Percentiles rank a stretch among this genome's conserved stretches.
These are phyloP conservation scores for Metahyphopichia silvanorum DNA, from an alignment of 805 yeast genomes.

Conservation along the genomic window DNA sequence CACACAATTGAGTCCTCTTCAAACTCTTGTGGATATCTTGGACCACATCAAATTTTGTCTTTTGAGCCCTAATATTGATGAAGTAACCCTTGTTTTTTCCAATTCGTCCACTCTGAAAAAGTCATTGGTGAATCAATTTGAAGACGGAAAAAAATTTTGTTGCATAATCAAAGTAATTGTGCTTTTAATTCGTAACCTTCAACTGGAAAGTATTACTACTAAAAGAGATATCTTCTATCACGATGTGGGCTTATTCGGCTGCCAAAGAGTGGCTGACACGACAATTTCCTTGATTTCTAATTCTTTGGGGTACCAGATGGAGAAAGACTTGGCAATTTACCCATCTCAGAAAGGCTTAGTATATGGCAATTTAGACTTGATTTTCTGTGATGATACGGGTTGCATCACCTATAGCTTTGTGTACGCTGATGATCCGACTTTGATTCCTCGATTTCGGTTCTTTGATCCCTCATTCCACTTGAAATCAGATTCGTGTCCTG, in stretches of 20 bases:
- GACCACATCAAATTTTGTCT: no score
- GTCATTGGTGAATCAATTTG: no score
- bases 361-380: conserved; percentile 31
- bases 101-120: no score
- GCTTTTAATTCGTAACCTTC: no score
- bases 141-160: no score
- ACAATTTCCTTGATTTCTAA: conserved; percentile 35
- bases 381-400: not conserved
- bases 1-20: no score
- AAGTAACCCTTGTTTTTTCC: no score
- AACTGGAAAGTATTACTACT: conserved; percentile 31
- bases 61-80: no score
- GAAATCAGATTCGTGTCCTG: not conserved
- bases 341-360: conserved; percentile 59
- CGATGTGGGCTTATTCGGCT: conserved; percentile 48
- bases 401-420: not conserved
- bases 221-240: conserved; percentile 58
- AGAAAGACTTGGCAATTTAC: conserved; percentile 37
- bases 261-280: conserved; percentile 27
- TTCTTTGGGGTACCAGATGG: conserved; percentile 35
- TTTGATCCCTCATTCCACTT: not conserved
- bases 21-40: no score
- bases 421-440: conserved; percentile 10
- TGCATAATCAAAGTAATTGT: no score
- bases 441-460: conserved; percentile 13